phyloP scores from a whole-genome alignment of 2,329 filamentous ascomycete species.

The Penicillium polonicum region DNA sequence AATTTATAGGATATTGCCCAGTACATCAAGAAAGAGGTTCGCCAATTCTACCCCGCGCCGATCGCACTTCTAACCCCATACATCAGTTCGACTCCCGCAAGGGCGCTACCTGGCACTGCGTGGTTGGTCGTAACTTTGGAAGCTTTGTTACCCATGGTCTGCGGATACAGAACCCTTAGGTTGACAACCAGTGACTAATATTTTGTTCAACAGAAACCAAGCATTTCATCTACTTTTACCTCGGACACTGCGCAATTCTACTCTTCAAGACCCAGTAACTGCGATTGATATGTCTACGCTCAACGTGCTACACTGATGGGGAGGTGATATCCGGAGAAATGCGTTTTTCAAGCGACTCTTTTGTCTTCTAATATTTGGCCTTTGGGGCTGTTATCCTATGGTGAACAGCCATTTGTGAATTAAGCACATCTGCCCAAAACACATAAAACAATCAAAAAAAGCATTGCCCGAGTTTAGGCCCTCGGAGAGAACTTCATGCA shows the following conservation, averaged over 20 bases:
- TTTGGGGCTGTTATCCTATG: not conserved
- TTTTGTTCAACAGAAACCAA: conserved; percentile 72
- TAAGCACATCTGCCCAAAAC: not conserved
- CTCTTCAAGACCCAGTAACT: conserved; percentile 94
- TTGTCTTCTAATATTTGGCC: conserved; percentile 8
- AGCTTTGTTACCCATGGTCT: conserved; percentile 97
- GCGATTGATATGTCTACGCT: not conserved
- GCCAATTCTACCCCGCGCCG: conserved; percentile 25
- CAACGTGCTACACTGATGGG: not conserved
- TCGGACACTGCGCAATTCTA: conserved; percentile 95
- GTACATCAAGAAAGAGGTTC: conserved; percentile 89
- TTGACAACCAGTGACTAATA: conserved; percentile 12
- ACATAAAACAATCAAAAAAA: not conserved
- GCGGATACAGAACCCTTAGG: not conserved
- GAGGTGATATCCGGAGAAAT: conserved; percentile 1
- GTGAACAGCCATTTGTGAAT: conserved; percentile 5
- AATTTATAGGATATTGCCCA: conserved; percentile 81
- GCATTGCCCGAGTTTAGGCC: not conserved
- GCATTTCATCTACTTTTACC: conserved; percentile 99
- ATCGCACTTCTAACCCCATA: conserved; percentile 18
- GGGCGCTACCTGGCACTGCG: conserved; percentile 98
- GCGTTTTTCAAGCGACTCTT: conserved; percentile 12
- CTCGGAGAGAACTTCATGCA: not conserved
- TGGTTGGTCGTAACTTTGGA: conserved; percentile 96
- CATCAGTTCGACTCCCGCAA: conserved; percentile 90